A percentile compares a stretch with the other conserved stretches of the same genome.
These are phyloP conservation scores for Mortierella sp. DNA, from an alignment of 371 early-diverging fungal species.

Conservation along the genomic window DNA sequence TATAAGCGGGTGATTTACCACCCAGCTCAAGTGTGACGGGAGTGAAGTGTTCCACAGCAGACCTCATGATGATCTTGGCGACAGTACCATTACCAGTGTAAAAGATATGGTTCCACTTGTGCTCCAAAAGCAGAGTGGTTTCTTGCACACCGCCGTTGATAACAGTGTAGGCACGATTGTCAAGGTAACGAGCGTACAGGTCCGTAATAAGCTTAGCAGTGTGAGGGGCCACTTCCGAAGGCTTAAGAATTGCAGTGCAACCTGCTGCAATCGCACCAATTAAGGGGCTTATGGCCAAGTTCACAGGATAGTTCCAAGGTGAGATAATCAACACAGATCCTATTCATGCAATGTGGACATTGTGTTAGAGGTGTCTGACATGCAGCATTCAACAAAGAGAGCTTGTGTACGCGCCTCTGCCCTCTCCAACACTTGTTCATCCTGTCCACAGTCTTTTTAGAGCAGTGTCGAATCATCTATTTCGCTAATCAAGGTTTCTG, in stretches of 20 bases:
- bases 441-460: too few relatives aligned
- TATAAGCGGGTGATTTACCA: slow-evolving; percentile 87
- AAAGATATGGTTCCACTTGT: slow-evolving; percentile 86
- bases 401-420: too few relatives aligned
- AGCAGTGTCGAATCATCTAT: too few relatives aligned
- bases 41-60: slow-evolving; percentile 80
- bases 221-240: slow-evolving; percentile 88
- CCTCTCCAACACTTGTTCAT: too few relatives aligned
- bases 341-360: background rate
- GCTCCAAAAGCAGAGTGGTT: slow-evolving; percentile 78
- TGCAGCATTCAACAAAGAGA: too few relatives aligned
- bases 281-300: slow-evolving; percentile 80
- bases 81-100: slow-evolving; percentile 88
- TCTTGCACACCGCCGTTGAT: slow-evolving; percentile 86
- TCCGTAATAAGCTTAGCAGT: slow-evolving; percentile 74
- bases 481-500: too few relatives aligned
- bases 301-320: slow-evolving; percentile 79
- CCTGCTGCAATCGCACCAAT: slow-evolving; percentile 94
- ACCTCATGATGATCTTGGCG: slow-evolving; percentile 81
- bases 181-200: slow-evolving; percentile 80
- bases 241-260: slow-evolving; percentile 88
- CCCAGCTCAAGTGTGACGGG: slow-evolving; percentile 88
- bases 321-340: slow-evolving; percentile 60
- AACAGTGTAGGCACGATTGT: slow-evolving; percentile 71
- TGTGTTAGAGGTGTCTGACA: too few relatives aligned